Evolutionary conservation across 2,329 filamentous ascomycete species (phyloP).

Genomic region (Helminthosporium solani): DNA sequence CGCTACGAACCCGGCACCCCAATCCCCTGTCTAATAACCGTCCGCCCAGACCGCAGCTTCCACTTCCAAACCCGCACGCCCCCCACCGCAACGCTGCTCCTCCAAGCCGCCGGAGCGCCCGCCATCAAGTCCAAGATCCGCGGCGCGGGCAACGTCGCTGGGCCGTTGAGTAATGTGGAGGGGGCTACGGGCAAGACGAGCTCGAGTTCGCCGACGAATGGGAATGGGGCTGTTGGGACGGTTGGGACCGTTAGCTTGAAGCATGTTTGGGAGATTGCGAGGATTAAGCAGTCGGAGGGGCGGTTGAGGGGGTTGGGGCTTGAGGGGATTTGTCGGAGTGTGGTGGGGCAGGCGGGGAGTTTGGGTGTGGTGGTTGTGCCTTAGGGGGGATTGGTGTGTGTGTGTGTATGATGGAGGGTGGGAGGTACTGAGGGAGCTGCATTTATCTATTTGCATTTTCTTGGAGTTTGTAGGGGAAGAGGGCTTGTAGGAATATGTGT

Average conservation of each 20-base stretch:
- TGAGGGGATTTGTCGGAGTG: slow-evolving; percentile 77
- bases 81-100: slow-evolving; percentile 85
- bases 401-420: background rate
- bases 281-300: slow-evolving; percentile 71
- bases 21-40: slow-evolving; percentile 84
- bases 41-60: slow-evolving; percentile 91
- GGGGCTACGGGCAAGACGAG: slow-evolving; percentile 40
- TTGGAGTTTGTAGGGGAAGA: too few species aligned
- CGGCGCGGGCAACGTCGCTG: slow-evolving; percentile 63
- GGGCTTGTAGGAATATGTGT: too few species aligned
- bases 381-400: slow-evolving; percentile 17
- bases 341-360: slow-evolving; percentile 56
- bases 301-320: slow-evolving; percentile 69
- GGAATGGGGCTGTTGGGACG: slow-evolving; percentile 69
- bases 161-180: slow-evolving; percentile 45
- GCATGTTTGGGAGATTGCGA: slow-evolving; percentile 96
- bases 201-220: slow-evolving; percentile 33
- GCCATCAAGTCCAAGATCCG: slow-evolving; percentile 72
- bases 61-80: slow-evolving; percentile 91
- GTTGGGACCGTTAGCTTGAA: slow-evolving; percentile 89
- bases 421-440: background rate
- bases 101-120: slow-evolving; percentile 77
- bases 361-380: slow-evolving; percentile 53
- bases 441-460: too few species aligned
- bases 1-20: slow-evolving; percentile 81